These are phyloP conservation scores for Globisporangium echinulatum DNA, from an alignment of 352 stramenopile genomes.

Conservation along the genomic window DNA sequence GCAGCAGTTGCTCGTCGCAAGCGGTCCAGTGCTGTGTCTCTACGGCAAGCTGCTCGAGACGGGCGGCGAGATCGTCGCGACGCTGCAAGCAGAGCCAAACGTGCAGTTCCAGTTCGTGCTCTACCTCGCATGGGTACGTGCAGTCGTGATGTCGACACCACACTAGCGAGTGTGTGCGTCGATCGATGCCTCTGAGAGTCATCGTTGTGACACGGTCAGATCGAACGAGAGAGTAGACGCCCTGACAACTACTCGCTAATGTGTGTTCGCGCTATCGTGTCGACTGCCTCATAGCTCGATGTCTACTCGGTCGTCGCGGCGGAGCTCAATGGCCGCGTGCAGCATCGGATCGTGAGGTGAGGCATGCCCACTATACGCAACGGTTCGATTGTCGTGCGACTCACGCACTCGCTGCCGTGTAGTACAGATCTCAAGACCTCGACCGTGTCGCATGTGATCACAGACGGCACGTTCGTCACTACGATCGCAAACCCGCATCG, in stretches of 20 bases:
- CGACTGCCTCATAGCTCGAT: slow-evolving; percentile 24
- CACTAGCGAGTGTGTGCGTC: not conserved
- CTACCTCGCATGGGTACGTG: slow-evolving; percentile 38
- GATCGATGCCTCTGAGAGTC: not conserved
- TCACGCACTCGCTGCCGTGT: slow-evolving; percentile 1
- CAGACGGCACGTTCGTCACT: slow-evolving; percentile 24
- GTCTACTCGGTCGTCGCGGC: slow-evolving; percentile 31
- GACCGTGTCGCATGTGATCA: slow-evolving; percentile 27
- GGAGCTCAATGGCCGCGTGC: slow-evolving; percentile 19
- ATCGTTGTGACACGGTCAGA: not conserved
- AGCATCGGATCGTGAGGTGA: slow-evolving; percentile 44
- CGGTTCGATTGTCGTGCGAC: not conserved
- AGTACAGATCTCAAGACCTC: slow-evolving; percentile 38
- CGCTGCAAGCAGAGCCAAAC: slow-evolving; percentile 29
- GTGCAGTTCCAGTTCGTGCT: slow-evolving; percentile 36
- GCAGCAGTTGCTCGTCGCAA: slow-evolving; percentile 37
- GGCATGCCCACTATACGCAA: not conserved
- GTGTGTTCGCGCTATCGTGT: not conserved
- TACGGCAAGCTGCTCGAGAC: slow-evolving; percentile 38
- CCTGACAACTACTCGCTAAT: not conserved
- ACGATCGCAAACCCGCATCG: slow-evolving; percentile 31
- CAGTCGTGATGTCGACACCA: not conserved
- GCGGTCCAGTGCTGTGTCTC: slow-evolving; percentile 24
- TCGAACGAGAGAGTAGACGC: too few species aligned
- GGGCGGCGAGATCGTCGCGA: slow-evolving; percentile 29